Evolutionary conservation across 208 protist species (phyloP), one percentile per base, ranked within the genome.

Genomic region (Wallacemonas sp.): DNA sequence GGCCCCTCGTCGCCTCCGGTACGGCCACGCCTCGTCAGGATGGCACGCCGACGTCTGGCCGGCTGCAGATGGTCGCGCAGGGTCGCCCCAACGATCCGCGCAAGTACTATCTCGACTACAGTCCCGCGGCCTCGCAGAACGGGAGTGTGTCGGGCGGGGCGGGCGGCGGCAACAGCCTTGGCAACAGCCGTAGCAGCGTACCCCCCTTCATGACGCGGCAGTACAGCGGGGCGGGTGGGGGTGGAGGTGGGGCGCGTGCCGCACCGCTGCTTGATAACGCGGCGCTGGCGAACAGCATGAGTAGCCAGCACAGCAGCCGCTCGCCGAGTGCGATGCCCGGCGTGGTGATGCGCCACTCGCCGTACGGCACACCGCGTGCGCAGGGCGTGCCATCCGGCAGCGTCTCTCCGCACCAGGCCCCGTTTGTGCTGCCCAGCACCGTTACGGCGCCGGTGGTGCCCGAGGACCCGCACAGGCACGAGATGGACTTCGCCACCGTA

Each of bases 101-200:
- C 23, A 61, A 76, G 69, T 80, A 80, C 61, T 76, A 76, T 32
- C 65, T 80, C 22, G 74, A 80, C 42, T 80, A 70, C 65, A 72
- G 65, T 4, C 65, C 68, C 18, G 45, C 26, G 39, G 59, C 66
- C 1, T 33, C 57, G 2, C 36, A 42, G 14, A 74, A 57, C 41
- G 64, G 45, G 5, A 67, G 59, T 62, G n/a, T 50, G 31, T 14
- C 46, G 2, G 62, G 36, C 1, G 38, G 46, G 31, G 18, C 46
- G 2, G 62, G 36, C 18, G 59, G 2, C 31, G 57, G 63, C 2
- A 49, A 23, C 18, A 70, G 33, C 65, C n/a, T 70, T 55, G 2
- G 38, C 70, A 66, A 38, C 61, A 33, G 42, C 44, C 42, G 33
- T 61, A 65, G n/a, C 50, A 16, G 7, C 32, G 63, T 52, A 57